phyloP scores from a whole-genome alignment of 139 green algal species.

The Cymbomonas tetramitiformis region DNA sequence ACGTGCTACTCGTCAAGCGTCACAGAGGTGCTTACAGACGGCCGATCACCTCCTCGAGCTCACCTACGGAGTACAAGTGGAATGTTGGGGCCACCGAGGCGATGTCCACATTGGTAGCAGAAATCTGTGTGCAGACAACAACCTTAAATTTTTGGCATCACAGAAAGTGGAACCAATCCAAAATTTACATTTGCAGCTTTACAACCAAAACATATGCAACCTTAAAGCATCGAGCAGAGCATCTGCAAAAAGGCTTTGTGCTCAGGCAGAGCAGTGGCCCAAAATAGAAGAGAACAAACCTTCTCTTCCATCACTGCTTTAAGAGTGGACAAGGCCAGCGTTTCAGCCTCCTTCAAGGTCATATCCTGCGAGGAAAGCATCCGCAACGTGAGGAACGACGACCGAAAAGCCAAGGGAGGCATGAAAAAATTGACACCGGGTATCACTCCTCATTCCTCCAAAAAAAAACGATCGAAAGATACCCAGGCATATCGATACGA shows the following conservation, averaged over 20 bases:
- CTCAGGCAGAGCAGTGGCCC: too few relatives aligned
- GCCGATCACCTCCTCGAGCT: slow-evolving; percentile 81
- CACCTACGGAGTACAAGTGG: slow-evolving; percentile 67
- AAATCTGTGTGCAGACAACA: too few relatives aligned
- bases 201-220: too few relatives aligned
- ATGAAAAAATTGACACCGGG: too few relatives aligned
- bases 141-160: slow-evolving; percentile 58
- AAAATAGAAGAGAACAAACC: slow-evolving; percentile 40
- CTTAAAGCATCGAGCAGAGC: not conserved
- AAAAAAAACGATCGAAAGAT: too few relatives aligned
- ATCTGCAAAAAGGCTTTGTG: not conserved
- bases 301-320: slow-evolving; percentile 99
- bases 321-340: slow-evolving; percentile 78
- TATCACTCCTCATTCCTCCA: too few relatives aligned
- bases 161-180: not conserved
- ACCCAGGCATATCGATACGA: too few relatives aligned
- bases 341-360: slow-evolving; percentile 84
- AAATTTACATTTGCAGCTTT: not conserved
- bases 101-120: slow-evolving; percentile 93
- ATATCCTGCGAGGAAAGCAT: slow-evolving; percentile 74
- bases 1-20: too few relatives aligned
- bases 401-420: too few relatives aligned
- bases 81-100: slow-evolving; percentile 70
- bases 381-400: too few relatives aligned
- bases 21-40: slow-evolving; percentile 64